A percentile compares a stretch with the other conserved stretches of the same genome.
Evolutionary conservation across 768 basidiomycete species (phyloP).

Genomic region (Tephrocybe sp.): DNA sequence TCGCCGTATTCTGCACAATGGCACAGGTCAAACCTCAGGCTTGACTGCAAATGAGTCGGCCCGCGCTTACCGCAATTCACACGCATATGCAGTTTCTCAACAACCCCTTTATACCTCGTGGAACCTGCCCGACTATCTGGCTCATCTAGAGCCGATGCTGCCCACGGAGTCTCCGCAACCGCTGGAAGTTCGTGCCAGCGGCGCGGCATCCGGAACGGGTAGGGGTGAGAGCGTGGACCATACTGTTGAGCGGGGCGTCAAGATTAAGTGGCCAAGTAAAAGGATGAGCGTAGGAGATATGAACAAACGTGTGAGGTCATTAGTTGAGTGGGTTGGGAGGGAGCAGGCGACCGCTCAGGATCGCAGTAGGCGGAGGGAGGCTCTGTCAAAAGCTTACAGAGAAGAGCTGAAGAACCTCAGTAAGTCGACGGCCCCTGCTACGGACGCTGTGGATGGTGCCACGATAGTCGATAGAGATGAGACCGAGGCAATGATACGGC

Average conservation of each 20-base stretch:
- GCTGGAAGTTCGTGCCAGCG: conserved; percentile 59
- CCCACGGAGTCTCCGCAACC: conserved; percentile 76
- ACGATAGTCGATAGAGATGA: conserved; percentile 19
- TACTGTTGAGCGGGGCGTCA: conserved; percentile 74
- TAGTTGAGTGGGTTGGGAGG: conserved; percentile 93
- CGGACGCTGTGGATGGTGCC: conserved; percentile 13
- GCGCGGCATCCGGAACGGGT: conserved; percentile 26
- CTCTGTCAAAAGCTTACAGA: conserved; percentile 57
- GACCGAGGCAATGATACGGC: conserved; percentile 2
- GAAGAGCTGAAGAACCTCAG: conserved; percentile 23
- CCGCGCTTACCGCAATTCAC: conserved; percentile 75
- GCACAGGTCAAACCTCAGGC: conserved; percentile 35
- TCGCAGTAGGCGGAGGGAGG: conserved; percentile 65
- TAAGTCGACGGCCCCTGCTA: conserved; percentile 3
- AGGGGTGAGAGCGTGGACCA: conserved; percentile 58
- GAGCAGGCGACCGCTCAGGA: conserved; percentile 80
- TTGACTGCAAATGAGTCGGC: conserved; percentile 47
- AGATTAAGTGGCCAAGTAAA: conserved; percentile 92
- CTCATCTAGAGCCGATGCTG: conserved; percentile 81
- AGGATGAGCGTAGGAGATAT: conserved; percentile 96
- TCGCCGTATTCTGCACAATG: conserved; percentile 49
- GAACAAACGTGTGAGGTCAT: conserved; percentile 88
- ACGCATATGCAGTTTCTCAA: conserved; percentile 78
- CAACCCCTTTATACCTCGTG: conserved; percentile 82
- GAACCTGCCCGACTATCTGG: conserved; percentile 91